Conservation (phyloP, 1,284 basidiomycete species). For the Farysia itapuensis region DNA sequence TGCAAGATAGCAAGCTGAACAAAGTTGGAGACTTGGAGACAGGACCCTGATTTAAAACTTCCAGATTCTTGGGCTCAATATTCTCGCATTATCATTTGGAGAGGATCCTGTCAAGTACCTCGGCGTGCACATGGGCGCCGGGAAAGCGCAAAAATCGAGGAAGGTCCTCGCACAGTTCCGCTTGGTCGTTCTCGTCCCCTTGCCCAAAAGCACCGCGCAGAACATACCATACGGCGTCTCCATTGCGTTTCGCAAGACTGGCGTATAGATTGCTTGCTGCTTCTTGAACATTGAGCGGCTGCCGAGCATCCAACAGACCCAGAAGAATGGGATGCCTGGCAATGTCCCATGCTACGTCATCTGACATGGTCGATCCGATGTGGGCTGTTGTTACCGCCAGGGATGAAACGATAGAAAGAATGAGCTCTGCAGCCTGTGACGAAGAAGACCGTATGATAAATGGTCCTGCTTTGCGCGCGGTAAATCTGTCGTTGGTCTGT, state of each 20-base stretch:
- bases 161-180: background rate
- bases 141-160: constrained; percentile 15
- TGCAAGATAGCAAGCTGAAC: too few species aligned
- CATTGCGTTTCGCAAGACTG: constrained; percentile 7
- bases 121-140: background rate
- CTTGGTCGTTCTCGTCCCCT: background rate
- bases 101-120: background rate
- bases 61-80: too few species aligned
- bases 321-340: constrained; percentile 8
- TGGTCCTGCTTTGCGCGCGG: too few species aligned
- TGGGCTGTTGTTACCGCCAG: constrained; percentile 8
- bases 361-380: constrained; percentile 8
- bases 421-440: constrained; percentile 13
- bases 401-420: constrained; percentile 12
- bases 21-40: too few species aligned
- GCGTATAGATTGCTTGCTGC: constrained; percentile 8
- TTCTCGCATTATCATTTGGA: background rate
- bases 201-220: constrained; percentile 6
- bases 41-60: too few species aligned
- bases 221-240: constrained; percentile 9
- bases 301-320: constrained; percentile 9
- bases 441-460: constrained; percentile 15
- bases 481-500: background rate
- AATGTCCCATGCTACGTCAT: constrained; percentile 23
- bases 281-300: constrained; percentile 5